phyloP scores from a whole-genome alignment of 495 filamentous ascomycete genomes.

The Trichoderma erinaceum region DNA sequence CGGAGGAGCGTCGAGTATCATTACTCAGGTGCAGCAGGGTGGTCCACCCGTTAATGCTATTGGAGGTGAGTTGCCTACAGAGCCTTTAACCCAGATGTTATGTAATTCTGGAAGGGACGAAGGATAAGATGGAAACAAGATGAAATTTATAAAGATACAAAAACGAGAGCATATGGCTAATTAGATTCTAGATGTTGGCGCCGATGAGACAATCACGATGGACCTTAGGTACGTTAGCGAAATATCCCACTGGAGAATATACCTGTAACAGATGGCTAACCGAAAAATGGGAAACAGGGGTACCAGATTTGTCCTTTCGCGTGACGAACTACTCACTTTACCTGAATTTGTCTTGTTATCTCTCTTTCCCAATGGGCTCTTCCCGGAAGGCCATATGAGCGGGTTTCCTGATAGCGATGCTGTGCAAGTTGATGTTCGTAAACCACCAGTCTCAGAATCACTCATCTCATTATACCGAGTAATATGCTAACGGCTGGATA shows the following conservation, averaged over 20 bases:
- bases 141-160: not conserved
- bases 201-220: constrained; percentile 92
- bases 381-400: constrained; percentile 94
- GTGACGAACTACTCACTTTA: constrained; percentile 89
- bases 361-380: constrained; percentile 95
- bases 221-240: constrained; percentile 68
- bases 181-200: constrained; percentile 59
- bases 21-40: constrained; percentile 95
- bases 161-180: not conserved
- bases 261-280: constrained; percentile 22
- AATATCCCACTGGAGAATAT: not conserved
- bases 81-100: not conserved
- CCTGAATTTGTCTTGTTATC: constrained; percentile 98
- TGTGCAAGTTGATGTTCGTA: constrained; percentile 92
- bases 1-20: constrained; percentile 94
- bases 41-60: constrained; percentile 82
- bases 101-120: constrained; percentile 16
- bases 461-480: constrained; percentile 17
- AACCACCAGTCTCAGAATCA: constrained; percentile 32
- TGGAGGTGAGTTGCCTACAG: constrained; percentile 56
- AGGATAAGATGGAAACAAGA: not conserved
- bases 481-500: constrained; percentile 47
- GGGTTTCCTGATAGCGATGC: constrained; percentile 85
- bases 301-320: constrained; percentile 83
- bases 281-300: constrained; percentile 52